A percentile compares a stretch with the other conserved stretches of the same genome.
Evolutionary conservation across 2,329 filamentous ascomycete genomes (phyloP).

Genomic region (Arthrocladium fulminans): DNA sequence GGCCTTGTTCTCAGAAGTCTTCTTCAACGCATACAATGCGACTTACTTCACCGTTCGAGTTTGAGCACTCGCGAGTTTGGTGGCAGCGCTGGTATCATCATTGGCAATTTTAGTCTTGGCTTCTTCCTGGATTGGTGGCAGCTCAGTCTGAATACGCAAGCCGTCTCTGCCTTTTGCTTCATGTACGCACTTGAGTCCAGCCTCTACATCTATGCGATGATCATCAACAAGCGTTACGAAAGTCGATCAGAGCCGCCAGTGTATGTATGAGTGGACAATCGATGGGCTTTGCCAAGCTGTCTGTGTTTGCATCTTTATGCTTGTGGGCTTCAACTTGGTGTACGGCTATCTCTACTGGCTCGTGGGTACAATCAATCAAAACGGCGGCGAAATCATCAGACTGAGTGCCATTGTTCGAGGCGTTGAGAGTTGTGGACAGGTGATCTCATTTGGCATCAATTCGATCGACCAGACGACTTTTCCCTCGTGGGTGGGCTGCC

Average conservation of each 20-base stretch:
- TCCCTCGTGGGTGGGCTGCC: slow-evolving; percentile 38
- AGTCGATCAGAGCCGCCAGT: slow-evolving; percentile 41
- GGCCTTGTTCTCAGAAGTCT: no score
- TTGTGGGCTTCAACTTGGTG: slow-evolving; percentile 61
- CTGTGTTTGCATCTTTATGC: slow-evolving; percentile 58
- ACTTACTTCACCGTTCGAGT: slow-evolving; percentile 63
- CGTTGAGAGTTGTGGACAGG: slow-evolving; percentile 39
- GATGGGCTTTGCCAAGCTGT: slow-evolving; percentile 58
- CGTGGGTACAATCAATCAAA: slow-evolving; percentile 47
- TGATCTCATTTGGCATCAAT: slow-evolving; percentile 37
- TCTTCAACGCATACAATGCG: slow-evolving; percentile 61
- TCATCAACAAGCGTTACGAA: slow-evolving; percentile 39
- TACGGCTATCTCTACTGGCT: slow-evolving; percentile 63
- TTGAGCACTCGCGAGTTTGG: slow-evolving; percentile 60
- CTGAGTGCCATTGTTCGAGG: slow-evolving; percentile 37
- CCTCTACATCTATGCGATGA: slow-evolving; percentile 47
- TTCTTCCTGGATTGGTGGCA: slow-evolving; percentile 50
- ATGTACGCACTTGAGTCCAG: slow-evolving; percentile 38
- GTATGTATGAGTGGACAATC: slow-evolving; percentile 58
- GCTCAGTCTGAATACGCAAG: slow-evolving; percentile 33
- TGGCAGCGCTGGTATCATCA: slow-evolving; percentile 57
- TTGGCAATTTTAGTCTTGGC: slow-evolving; percentile 57
- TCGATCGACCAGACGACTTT: slow-evolving; percentile 27
- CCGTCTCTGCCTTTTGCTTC: slow-evolving; percentile 39
- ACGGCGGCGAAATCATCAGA: slow-evolving; percentile 43